Evolutionary conservation across 768 basidiomycete genomes (phyloP).

Genomic region (Hygrophorus russula): DNA sequence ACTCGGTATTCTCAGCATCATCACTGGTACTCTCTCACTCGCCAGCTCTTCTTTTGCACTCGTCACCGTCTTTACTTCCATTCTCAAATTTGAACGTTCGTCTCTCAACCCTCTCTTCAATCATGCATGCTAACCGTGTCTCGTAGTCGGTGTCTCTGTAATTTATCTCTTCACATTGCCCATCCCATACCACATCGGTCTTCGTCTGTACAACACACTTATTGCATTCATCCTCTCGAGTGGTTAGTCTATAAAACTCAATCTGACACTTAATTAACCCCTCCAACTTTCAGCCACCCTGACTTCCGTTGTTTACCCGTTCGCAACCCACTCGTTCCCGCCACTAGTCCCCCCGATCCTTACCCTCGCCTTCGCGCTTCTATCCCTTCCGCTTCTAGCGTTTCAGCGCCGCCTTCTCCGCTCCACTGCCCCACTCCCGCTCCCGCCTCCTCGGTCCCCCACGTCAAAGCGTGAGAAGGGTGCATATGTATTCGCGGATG

Average conservation of each 20-base stretch:
- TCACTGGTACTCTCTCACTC: conserved; percentile 8
- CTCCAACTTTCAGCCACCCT: conserved; percentile 9
- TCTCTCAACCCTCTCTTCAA: background rate
- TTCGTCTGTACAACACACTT: conserved; percentile 5
- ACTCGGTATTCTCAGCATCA: conserved; percentile 10
- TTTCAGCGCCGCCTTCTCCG: conserved; percentile 8
- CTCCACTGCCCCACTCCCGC: conserved; percentile 7
- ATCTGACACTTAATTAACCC: too few species aligned
- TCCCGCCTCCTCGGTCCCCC: conserved; percentile 6
- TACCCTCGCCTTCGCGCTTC: conserved; percentile 8
- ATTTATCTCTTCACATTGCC: conserved; percentile 1
- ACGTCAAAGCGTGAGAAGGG: background rate
- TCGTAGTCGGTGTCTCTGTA: conserved; percentile 8
- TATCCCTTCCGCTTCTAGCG: conserved; percentile 10
- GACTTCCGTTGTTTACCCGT: conserved; percentile 9
- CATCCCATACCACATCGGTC: background rate
- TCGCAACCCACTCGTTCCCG: conserved; percentile 6
- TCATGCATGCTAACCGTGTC: background rate
- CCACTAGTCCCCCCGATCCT: conserved; percentile 10
- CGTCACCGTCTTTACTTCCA: conserved; percentile 5
- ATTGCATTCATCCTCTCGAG: conserved; percentile 8
- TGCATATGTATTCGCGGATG: background rate
- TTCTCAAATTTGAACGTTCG: conserved; percentile 8
- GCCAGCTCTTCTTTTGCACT: conserved; percentile 1
- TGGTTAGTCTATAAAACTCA: conserved; percentile 5